Evolutionary conservation across 768 basidiomycete genomes (phyloP).

Genomic region (button mushroom (Agaricus bisporus)): DNA sequence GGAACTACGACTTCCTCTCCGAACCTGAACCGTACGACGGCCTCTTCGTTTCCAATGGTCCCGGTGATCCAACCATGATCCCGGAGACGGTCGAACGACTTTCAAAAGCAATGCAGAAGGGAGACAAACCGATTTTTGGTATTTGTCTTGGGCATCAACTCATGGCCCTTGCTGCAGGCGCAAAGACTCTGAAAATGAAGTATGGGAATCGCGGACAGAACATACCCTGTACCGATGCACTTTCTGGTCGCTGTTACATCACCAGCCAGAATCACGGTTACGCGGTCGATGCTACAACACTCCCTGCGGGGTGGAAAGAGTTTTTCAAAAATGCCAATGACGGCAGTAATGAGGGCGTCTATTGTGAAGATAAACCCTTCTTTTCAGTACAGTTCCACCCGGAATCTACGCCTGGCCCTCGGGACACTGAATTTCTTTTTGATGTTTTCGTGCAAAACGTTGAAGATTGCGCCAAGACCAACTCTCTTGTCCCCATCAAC

Average conservation of each 20-base stretch:
- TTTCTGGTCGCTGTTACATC: conserved; percentile 96
- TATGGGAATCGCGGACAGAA: conserved; percentile 99
- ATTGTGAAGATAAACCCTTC: conserved; percentile 87
- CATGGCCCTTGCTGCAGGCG: conserved; percentile 90
- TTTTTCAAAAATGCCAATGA: conserved; percentile 97
- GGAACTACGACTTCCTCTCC: conserved; percentile 87
- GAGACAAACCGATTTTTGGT: conserved; percentile 88
- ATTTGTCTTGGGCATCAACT: conserved; percentile 99
- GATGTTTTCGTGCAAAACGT: conserved; percentile 94
- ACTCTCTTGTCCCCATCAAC: conserved; percentile 47
- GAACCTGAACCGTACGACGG: conserved; percentile 87
- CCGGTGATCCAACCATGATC: conserved; percentile 91
- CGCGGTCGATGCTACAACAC: conserved; percentile 78
- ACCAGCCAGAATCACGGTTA: conserved; percentile 99
- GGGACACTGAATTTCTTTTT: conserved; percentile 98
- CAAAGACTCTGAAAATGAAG: conserved; percentile 97
- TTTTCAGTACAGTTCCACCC: conserved; percentile 99
- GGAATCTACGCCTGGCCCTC: conserved; percentile 92
- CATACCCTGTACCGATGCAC: conserved; percentile 91
- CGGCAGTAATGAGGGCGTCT: conserved; percentile 95
- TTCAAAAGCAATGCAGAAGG: conserved; percentile 58
- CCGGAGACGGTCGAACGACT: conserved; percentile 66
- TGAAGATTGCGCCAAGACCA: conserved; percentile 60
- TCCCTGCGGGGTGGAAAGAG: conserved; percentile 86
- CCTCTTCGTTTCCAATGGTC: conserved; percentile 95